These are phyloP conservation scores for Sphagnum fallax DNA, from an alignment of 228 moss, liverwort and hornwort species.

Conservation along the genomic window DNA sequence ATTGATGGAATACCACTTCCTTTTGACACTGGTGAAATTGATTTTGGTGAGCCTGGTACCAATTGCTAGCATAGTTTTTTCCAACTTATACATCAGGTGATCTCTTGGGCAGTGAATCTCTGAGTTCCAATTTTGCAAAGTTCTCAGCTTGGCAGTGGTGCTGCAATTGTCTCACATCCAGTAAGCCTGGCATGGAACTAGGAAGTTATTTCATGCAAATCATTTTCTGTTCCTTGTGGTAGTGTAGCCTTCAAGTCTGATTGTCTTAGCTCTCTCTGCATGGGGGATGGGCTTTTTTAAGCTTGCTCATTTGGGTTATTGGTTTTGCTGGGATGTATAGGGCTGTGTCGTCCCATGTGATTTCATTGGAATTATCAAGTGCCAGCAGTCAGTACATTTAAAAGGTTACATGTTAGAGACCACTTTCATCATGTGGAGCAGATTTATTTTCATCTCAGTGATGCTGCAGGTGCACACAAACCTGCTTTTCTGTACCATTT, in stretches of 20 bases:
- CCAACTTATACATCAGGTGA: constrained; percentile 96
- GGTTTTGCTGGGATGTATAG: constrained; percentile 18
- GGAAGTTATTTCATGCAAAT: too few relatives aligned
- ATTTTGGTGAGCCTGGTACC: constrained; percentile 98
- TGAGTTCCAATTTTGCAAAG: not conserved
- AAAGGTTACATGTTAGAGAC: constrained; percentile 36
- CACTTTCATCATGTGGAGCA: not conserved
- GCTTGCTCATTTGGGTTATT: too few relatives aligned
- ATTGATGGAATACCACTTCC: constrained; percentile 88
- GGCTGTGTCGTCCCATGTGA: constrained; percentile 96
- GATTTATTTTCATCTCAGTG: not conserved
- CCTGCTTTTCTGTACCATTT: too few relatives aligned
- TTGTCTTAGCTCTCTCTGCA: too few relatives aligned
- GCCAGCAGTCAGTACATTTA: constrained; percentile 92
- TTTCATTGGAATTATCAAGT: constrained; percentile 92
- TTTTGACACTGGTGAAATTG: constrained; percentile 83
- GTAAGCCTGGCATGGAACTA: too few relatives aligned
- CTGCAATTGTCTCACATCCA: too few relatives aligned
- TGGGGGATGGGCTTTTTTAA: too few relatives aligned
- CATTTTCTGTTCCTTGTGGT: too few relatives aligned
- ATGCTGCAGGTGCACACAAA: too few relatives aligned
- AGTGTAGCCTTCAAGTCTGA: too few relatives aligned
- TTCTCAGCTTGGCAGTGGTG: too few relatives aligned
- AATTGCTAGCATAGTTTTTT: constrained; percentile 99
- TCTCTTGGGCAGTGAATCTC: too few relatives aligned